Evolutionary conservation across 2,329 filamentous ascomycete genomes (phyloP), one percentile per base, ranked within the genome.

Genomic region (Fusarium torreyae): DNA sequence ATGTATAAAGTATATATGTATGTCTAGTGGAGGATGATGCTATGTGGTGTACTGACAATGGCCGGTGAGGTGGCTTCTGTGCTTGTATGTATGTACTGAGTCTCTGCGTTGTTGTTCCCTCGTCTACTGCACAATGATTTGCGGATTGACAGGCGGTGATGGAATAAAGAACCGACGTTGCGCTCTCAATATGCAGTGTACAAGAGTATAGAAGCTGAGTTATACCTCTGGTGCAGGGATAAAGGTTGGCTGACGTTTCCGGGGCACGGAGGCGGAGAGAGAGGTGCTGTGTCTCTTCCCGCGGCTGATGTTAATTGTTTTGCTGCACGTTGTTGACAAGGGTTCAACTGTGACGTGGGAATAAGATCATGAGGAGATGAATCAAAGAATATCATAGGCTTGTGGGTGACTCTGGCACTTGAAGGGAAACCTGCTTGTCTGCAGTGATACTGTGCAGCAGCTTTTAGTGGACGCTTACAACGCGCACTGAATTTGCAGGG

Each of bases 181-280:
- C 44, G 53, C 49, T 56, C 63, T 43, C 45, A 49, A 46, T 48
- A 59, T 70, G 59, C 39, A 61, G 42, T 52, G 38, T 24, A 62
- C 42, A 54, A 54, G 24, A 52, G 34, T 34, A 65, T 46, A 58
- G n/a, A 26, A 58, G 46, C 18, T 53, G 39, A 50, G 56, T 66
- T 66, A 69, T 67, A 54, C 52, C 52, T 68, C 33, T 43, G 22
- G 36, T 45, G 43, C 67, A 69, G 62, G 61, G 68, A 62, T 66
- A 33, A 50, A 49, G 61, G 39, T 52, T 71, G 64, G 61, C 50
- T 69, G 65, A 66, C 45, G 46, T 69, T 56, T 60, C 61, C 36
- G 57, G 62, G 63, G 43, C 39, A 40, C 17, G 18, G 43, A 64
- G 43, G 57, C 56, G 68, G 63, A 61, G 56, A 57, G 49, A 51